Percentiles rank a stretch among this genome's conserved stretches.
These are phyloP conservation scores for Hypoxylon sp. DNA, from an alignment of 2,329 filamentous ascomycete species.

Conservation along the genomic window DNA sequence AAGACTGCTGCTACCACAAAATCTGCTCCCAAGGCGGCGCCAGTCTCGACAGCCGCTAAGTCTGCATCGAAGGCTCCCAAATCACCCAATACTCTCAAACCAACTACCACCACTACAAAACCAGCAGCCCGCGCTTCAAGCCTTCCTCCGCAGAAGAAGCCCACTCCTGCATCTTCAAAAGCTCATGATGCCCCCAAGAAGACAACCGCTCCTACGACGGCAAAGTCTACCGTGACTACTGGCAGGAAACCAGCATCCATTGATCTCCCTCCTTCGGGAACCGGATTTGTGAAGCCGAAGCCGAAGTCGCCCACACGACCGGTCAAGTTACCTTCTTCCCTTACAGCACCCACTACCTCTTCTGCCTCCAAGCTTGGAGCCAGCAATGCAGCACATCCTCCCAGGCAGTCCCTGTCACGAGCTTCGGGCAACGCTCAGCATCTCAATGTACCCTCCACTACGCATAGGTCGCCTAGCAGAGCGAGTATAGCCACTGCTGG, in stretches of 20 bases:
- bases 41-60: slow-evolving; percentile 52
- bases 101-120: slow-evolving; percentile 57
- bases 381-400: slow-evolving; percentile 47
- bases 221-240: slow-evolving; percentile 54
- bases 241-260: slow-evolving; percentile 62
- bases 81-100: slow-evolving; percentile 58
- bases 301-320: slow-evolving; percentile 79
- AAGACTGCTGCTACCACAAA: slow-evolving; percentile 53
- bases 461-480: slow-evolving; percentile 63
- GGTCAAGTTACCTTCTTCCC: slow-evolving; percentile 74
- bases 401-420: slow-evolving; percentile 60
- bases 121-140: slow-evolving; percentile 48
- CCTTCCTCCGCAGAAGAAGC: slow-evolving; percentile 58
- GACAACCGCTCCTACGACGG: slow-evolving; percentile 47
- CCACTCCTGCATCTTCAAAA: slow-evolving; percentile 55
- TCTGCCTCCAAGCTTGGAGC: slow-evolving; percentile 74
- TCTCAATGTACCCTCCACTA: slow-evolving; percentile 44
- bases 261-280: slow-evolving; percentile 58
- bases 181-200: slow-evolving; percentile 55
- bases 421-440: slow-evolving; percentile 58
- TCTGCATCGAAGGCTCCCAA: slow-evolving; percentile 56
- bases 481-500: slow-evolving; percentile 57
- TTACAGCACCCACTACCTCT: slow-evolving; percentile 78
- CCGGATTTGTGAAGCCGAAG: slow-evolving; percentile 70
- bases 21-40: slow-evolving; percentile 44